Evolutionary conservation across 148 eudicot species (phyloP), one percentile per base, ranked within the genome.

Genomic region (Rhododendron mucronatum): DNA sequence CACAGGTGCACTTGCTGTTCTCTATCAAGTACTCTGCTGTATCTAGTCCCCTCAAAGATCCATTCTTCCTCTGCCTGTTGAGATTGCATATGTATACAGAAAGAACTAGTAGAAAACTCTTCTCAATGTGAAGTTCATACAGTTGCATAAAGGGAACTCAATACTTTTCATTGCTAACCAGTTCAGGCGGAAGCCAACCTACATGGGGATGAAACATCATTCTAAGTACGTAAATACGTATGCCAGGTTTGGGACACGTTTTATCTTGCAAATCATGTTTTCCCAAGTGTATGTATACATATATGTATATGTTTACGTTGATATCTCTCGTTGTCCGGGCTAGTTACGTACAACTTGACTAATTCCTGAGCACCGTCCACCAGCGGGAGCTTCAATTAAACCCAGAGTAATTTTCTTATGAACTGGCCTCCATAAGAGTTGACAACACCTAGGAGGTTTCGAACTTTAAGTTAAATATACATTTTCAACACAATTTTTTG

Each of bases 21-120:
- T 93, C 94, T 63, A 94, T 90, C 88, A 93, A 77, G 82, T 89
- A 93, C 18, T 94, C 95, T 82, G 92, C 93, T 7, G 92, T 92
- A 83, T 94, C 92, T 44, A 89, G 59, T 45, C 89, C 89, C 88
- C 83, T 91, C 37, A 88, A 33, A n/a, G 87, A 73, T 80, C 88
- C 85, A 67, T 83, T 90, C 84, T 84, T 78, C 83, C 84, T 90
- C 18, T 86, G 82, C 88, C 92, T 92, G 89, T 33, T 57, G 41
- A 6, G 7, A 55, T 35, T 81, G 26, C 21, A 85, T 0, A 55
- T 28, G 39, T 4, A 15, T 16, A 53, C 41, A 30, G 39, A 33
- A 35, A 81, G 5, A 16, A 57, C 18, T 18, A 57, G 6, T 12
- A 23, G 48, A 57, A 26, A 26, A 14, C n/a, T 4, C 51, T 48